phyloP scores from a whole-genome alignment of 306 rosid species.

The Cucurbita moschata region DNA sequence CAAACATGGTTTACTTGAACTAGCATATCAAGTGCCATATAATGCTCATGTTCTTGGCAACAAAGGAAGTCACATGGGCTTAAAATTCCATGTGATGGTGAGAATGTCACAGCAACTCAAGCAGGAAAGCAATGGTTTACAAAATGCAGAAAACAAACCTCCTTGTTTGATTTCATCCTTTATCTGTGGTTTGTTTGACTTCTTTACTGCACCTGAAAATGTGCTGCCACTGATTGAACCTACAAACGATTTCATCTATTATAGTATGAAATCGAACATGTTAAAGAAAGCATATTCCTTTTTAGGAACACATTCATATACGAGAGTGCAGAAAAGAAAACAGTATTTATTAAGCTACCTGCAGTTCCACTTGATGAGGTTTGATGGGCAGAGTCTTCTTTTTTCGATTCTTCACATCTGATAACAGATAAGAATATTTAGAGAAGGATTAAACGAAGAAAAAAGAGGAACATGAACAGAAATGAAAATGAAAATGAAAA shows the following conservation, averaged over 20 bases:
- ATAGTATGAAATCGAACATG: slow-evolving; percentile 1
- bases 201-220: slow-evolving; percentile 35
- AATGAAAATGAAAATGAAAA: not conserved
- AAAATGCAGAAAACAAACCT: slow-evolving; percentile 36
- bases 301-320: not conserved
- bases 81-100: not conserved
- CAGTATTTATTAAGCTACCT: slow-evolving; percentile 30
- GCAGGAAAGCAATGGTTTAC: not conserved
- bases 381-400: slow-evolving; percentile 22
- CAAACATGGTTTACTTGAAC: not conserved
- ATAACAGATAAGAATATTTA: not conserved
- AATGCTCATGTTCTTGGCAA: not conserved
- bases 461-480: slow-evolving; percentile 14
- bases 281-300: not conserved
- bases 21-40: not conserved
- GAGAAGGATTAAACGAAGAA: not conserved
- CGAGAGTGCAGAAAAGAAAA: not conserved
- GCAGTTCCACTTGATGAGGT: slow-evolving; percentile 29
- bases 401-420: slow-evolving; percentile 52
- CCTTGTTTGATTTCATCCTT: slow-evolving; percentile 37
- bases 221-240: slow-evolving; percentile 29
- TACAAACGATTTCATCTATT: slow-evolving; percentile 13
- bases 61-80: not conserved
- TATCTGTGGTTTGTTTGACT: slow-evolving; percentile 28
- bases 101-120: not conserved